phyloP scores from a whole-genome alignment of 202 grass and related monocot genomes.

The Dendrocalamus latiflorus region DNA sequence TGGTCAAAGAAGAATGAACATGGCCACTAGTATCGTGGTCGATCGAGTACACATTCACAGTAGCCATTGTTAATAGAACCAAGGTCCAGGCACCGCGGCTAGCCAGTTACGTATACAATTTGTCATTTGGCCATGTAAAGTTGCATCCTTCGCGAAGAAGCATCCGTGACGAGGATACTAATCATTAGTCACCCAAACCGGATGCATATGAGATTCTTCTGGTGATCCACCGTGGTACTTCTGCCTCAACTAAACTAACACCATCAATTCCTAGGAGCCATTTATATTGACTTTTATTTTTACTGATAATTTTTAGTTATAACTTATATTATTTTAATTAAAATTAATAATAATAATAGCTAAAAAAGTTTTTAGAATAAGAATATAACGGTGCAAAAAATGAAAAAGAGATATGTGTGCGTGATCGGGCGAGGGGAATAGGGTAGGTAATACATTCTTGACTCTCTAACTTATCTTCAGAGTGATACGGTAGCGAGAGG shows the following conservation, averaged over 20 bases:
- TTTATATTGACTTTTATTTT: no score
- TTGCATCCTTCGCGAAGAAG: slow-evolving; percentile 10
- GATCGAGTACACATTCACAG: background rate
- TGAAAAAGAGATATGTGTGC: no score
- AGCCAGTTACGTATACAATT: background rate
- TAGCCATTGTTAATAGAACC: background rate
- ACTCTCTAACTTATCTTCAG: no score
- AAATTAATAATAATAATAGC: no score
- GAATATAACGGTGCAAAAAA: no score
- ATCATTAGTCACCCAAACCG: background rate
- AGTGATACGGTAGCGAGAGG: no score
- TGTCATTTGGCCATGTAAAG: background rate
- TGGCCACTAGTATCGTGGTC: background rate
- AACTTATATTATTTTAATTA: no score
- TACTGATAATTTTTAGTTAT: no score
- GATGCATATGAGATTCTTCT: background rate
- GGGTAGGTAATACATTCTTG: rapidly evolving
- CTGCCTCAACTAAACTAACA: no score
- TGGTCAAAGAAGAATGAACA: background rate
- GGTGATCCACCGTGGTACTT: background rate
- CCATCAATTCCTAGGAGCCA: no score
- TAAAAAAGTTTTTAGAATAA: no score
- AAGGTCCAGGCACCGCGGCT: background rate
- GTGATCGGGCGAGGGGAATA: no score
- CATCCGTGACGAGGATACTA: slow-evolving; percentile 1